Evolutionary conservation across 225 moss, liverwort and hornwort species (phyloP).

Genomic region (Pseudisothecium myosuroides): DNA sequence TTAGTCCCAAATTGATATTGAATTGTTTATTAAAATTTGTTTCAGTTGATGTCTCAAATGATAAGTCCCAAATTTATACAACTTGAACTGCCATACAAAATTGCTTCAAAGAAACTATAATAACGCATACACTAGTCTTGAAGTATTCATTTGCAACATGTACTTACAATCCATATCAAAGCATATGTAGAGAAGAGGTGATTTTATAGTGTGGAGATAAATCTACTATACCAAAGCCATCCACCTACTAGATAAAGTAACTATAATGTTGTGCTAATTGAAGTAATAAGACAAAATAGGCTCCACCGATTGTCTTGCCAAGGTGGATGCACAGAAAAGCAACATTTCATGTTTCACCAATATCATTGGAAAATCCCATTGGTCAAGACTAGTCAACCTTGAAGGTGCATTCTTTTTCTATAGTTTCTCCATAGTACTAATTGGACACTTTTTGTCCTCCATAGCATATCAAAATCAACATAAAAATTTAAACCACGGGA

Average conservation of each 20-base stretch:
- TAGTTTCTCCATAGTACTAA: not conserved
- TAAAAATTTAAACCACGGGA: not conserved
- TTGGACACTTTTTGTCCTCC: not conserved
- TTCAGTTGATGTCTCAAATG: not conserved
- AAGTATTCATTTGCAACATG: fast-evolving
- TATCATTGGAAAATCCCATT: no score
- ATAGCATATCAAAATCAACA: not conserved
- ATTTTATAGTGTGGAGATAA: not conserved
- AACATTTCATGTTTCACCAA: no score
- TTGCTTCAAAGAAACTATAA: no score
- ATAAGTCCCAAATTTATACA: not conserved
- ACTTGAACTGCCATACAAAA: fast-evolving
- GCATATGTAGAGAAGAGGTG: not conserved
- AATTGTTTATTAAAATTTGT: not conserved
- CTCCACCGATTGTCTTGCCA: no score
- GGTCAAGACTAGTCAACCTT: no score
- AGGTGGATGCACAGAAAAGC: no score
- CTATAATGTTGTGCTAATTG: not conserved
- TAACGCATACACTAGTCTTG: not conserved
- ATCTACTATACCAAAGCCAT: not conserved
- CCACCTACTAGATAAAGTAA: not conserved
- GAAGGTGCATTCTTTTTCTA: not conserved
- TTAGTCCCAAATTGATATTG: no score
- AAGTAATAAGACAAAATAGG: no score
- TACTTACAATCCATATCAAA: fast-evolving